Evolutionary conservation across 768 basidiomycete species (phyloP).

Genomic region (Hypholoma fasciculare): DNA sequence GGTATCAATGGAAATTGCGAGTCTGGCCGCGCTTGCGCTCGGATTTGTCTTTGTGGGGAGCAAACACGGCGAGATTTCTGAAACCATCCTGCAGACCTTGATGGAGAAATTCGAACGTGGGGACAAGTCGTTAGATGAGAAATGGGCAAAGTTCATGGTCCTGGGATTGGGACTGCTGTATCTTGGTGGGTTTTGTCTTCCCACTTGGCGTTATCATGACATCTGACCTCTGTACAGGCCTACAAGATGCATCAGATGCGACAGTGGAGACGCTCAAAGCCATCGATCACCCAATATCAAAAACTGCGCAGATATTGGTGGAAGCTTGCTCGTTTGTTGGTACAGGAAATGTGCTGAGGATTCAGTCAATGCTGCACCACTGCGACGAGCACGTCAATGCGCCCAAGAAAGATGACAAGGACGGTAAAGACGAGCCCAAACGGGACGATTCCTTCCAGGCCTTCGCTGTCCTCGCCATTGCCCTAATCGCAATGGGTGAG

Average conservation of each 20-base stretch:
- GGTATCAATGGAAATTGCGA: conserved; percentile 85
- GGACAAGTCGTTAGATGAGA: conserved; percentile 79
- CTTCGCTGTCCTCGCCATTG: conserved; percentile 91
- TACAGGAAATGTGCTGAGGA: conserved; percentile 91
- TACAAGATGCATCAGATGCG: conserved; percentile 91
- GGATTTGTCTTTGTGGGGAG: conserved; percentile 97
- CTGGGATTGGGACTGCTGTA: conserved; percentile 89
- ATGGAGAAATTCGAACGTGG: conserved; percentile 74
- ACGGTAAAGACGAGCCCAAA: conserved; percentile 51
- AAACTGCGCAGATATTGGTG: conserved; percentile 88
- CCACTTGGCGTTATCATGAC: neutral
- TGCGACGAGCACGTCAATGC: conserved; percentile 88
- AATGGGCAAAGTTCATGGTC: conserved; percentile 92
- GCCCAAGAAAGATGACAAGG: conserved; percentile 48
- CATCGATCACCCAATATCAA: conserved; percentile 90
- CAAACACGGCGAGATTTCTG: conserved; percentile 89
- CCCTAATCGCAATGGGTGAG: conserved; percentile 96
- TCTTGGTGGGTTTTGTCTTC: conserved; percentile 59
- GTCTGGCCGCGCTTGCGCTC: conserved; percentile 82
- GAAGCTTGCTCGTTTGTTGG: conserved; percentile 95
- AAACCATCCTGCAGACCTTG: conserved; percentile 85
- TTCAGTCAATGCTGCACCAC: conserved; percentile 89
- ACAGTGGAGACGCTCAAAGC: conserved; percentile 92
- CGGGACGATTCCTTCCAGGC: conserved; percentile 86
- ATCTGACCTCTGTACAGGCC: conserved; percentile 47